A percentile compares a stretch with the other conserved stretches of the same genome.
Conservation (phyloP, 2,329 filamentous ascomycete species). For the Chaetomiaceae sp. region DNA sequence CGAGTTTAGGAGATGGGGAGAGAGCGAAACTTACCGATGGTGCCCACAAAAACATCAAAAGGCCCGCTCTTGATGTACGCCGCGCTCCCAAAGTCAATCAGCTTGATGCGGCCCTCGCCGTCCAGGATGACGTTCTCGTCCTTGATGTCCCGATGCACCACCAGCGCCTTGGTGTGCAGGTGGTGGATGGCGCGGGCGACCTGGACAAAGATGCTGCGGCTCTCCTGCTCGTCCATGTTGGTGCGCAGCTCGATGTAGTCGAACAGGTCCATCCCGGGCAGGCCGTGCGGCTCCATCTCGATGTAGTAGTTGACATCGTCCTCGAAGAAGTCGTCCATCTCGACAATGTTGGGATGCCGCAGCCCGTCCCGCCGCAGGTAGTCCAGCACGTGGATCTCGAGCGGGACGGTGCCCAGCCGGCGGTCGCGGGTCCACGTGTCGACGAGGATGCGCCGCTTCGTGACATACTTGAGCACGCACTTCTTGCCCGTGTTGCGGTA, state of each 20-base stretch:
- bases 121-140: constrained; percentile 97
- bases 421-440: constrained; percentile 98
- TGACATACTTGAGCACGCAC: constrained; percentile 95
- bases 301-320: constrained; percentile 96
- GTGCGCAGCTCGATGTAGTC: constrained; percentile 96
- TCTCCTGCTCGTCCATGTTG: constrained; percentile 94
- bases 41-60: constrained; percentile 98
- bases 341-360: constrained; percentile 64
- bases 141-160: constrained; percentile 98
- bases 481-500: constrained; percentile 78
- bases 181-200: constrained; percentile 87
- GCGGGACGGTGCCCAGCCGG: constrained; percentile 83
- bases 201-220: constrained; percentile 90
- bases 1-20: not conserved
- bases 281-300: constrained; percentile 91
- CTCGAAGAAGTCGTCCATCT: constrained; percentile 70
- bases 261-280: constrained; percentile 97
- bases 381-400: constrained; percentile 96
- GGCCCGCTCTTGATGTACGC: constrained; percentile 98
- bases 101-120: constrained; percentile 89
- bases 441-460: constrained; percentile 91
- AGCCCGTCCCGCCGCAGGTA: constrained; percentile 74
- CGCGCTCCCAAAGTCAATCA: constrained; percentile 97
- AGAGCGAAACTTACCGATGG: constrained; percentile 67
- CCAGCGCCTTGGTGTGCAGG: constrained; percentile 80